Percentiles rank a stretch among this genome's conserved stretches.
These are phyloP conservation scores for Kodamaea laetipori DNA, from an alignment of 805 yeast species.

Conservation along the genomic window DNA sequence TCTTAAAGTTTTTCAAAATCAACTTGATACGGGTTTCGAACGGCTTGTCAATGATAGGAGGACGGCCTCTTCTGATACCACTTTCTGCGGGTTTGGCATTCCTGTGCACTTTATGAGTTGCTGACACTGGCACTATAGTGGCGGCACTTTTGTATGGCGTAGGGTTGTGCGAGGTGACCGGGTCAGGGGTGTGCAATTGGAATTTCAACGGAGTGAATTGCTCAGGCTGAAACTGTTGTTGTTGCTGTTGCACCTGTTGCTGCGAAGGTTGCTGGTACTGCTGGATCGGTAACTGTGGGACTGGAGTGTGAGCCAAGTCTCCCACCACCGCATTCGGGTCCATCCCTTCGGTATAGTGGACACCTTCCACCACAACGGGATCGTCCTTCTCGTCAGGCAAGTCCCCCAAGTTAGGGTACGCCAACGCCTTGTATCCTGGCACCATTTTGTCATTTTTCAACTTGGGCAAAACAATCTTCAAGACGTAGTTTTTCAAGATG, in stretches of 20 bases:
- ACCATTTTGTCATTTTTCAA: constrained; percentile 43
- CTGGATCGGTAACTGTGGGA: neutral
- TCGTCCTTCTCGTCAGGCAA: constrained; percentile 51
- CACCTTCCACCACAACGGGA: constrained; percentile 13
- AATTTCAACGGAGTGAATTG: constrained; percentile 12
- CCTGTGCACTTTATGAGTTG: constrained; percentile 3
- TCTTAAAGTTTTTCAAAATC: constrained; percentile 77
- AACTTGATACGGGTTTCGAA: constrained; percentile 91
- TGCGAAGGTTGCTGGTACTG: constrained; percentile 5
- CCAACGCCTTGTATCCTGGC: constrained; percentile 37
- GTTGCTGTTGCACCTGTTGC: constrained; percentile 10
- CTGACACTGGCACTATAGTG: constrained; percentile 4
- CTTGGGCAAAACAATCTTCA: constrained; percentile 49
- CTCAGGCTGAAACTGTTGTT: constrained; percentile 8
- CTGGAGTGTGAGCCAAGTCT: constrained; percentile 7
- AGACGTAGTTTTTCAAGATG: constrained; percentile 54
- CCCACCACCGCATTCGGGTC: constrained; percentile 7
- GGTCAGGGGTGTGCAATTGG: constrained; percentile 12
- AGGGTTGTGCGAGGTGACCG: constrained; percentile 6
- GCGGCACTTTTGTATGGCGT: constrained; percentile 9
- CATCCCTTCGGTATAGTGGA: constrained; percentile 14
- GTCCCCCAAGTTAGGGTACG: constrained; percentile 69
- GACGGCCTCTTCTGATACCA: constrained; percentile 81
- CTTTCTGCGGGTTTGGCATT: constrained; percentile 24
- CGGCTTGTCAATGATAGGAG: constrained; percentile 88